These are phyloP conservation scores for Phaeotremella skinneri DNA, from an alignment of 768 basidiomycete genomes.

Conservation along the genomic window DNA sequence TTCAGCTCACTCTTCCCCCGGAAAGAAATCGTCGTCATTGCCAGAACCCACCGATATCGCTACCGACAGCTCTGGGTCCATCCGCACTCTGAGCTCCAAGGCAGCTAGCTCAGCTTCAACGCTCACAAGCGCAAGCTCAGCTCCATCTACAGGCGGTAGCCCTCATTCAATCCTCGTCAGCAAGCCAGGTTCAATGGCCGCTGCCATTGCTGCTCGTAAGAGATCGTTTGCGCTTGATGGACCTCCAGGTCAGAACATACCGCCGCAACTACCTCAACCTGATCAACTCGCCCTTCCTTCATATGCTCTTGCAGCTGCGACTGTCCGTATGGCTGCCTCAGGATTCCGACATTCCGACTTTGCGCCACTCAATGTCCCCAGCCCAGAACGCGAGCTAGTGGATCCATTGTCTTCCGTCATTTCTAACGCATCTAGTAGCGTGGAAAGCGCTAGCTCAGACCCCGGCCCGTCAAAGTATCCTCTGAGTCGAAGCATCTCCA, in stretches of 20 bases:
- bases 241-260: slow-evolving; percentile 6
- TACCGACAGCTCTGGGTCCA: slow-evolving; percentile 12
- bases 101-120: slow-evolving; percentile 14
- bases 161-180: slow-evolving; percentile 6
- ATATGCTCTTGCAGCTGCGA: slow-evolving; percentile 45
- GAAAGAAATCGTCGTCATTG: slow-evolving; percentile 14
- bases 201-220: slow-evolving; percentile 20
- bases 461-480: slow-evolving; percentile 47
- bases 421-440: slow-evolving; percentile 4
- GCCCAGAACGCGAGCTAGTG: slow-evolving; percentile 84
- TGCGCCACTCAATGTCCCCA: slow-evolving; percentile 80
- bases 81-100: not conserved
- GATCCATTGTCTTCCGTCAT: slow-evolving; percentile 65
- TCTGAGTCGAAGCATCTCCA: slow-evolving; percentile 49
- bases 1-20: slow-evolving; percentile 38
- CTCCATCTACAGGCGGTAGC: slow-evolving; percentile 24
- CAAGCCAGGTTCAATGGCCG: slow-evolving; percentile 13
- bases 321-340: slow-evolving; percentile 43
- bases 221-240: slow-evolving; percentile 32
- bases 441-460: slow-evolving; percentile 36
- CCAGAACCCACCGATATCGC: not conserved
- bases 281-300: slow-evolving; percentile 37
- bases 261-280: slow-evolving; percentile 8
- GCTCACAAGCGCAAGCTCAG: slow-evolving; percentile 29
- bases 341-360: slow-evolving; percentile 56